These are phyloP conservation scores for Polytolypa hystricis DNA, from an alignment of 2,329 filamentous ascomycete species.

Conservation along the genomic window DNA sequence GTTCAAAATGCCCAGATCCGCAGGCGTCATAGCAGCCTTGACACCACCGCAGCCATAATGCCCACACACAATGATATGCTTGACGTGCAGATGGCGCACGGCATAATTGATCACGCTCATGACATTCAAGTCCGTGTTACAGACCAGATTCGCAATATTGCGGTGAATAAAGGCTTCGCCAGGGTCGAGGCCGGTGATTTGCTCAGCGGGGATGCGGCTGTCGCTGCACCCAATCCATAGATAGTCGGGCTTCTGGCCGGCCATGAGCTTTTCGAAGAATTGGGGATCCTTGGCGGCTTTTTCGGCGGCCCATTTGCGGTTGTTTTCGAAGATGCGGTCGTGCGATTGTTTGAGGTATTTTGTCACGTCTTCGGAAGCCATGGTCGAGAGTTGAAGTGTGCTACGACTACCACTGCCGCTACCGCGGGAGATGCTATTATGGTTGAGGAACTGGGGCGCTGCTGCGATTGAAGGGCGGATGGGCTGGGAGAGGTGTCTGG, in stretches of 20 bases:
- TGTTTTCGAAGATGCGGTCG: slow-evolving; percentile 58
- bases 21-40: slow-evolving; percentile 49
- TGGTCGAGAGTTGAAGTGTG: not conserved
- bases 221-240: slow-evolving; percentile 37
- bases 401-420: not conserved
- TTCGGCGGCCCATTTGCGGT: slow-evolving; percentile 52
- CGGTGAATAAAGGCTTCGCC: slow-evolving; percentile 25
- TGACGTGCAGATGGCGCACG: slow-evolving; percentile 37
- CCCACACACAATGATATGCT: slow-evolving; percentile 60
- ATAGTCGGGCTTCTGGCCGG: slow-evolving; percentile 59
- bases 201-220: slow-evolving; percentile 23
- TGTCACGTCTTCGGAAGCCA: slow-evolving; percentile 2
- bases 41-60: slow-evolving; percentile 60
- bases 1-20: slow-evolving; percentile 60
- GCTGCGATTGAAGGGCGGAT: not conserved
- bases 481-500: not conserved
- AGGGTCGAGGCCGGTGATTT: slow-evolving; percentile 22
- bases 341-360: slow-evolving; percentile 38
- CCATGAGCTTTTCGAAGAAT: slow-evolving; percentile 54
- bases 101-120: slow-evolving; percentile 25
- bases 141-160: slow-evolving; percentile 25
- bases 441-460: not conserved
- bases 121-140: slow-evolving; percentile 20
- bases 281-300: slow-evolving; percentile 49
- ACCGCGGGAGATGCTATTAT: not conserved